Conservation (phyloP, 108 stramenopile genomes). For the Skeletonema potamos region DNA sequence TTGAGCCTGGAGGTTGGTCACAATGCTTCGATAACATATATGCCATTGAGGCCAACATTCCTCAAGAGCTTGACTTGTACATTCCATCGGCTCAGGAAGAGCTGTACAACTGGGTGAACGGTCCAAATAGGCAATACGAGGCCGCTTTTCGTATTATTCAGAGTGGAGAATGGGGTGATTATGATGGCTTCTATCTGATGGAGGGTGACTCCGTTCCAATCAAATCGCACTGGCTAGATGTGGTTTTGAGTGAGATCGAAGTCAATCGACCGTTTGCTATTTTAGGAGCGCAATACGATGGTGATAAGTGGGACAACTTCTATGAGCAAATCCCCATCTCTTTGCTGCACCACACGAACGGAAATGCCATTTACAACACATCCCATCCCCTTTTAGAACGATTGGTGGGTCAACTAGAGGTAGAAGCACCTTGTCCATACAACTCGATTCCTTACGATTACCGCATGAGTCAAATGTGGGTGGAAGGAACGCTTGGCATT, state of each 20-base stretch:
- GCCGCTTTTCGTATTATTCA: slow-evolving; percentile 66
- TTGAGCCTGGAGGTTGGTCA: slow-evolving; percentile 63
- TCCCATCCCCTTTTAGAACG: slow-evolving; percentile 61
- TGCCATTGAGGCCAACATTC: slow-evolving; percentile 70
- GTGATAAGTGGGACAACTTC: slow-evolving; percentile 74
- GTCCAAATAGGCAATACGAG: slow-evolving; percentile 77
- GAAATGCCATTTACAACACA: slow-evolving; percentile 76
- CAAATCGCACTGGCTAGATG: slow-evolving; percentile 70
- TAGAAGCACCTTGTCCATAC: slow-evolving; percentile 63
- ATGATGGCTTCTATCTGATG: slow-evolving; percentile 73
- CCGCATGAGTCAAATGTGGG: slow-evolving; percentile 69
- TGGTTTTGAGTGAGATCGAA: slow-evolving; percentile 54
- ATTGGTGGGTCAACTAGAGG: slow-evolving; percentile 64
- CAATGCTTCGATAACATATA: slow-evolving; percentile 67
- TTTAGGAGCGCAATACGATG: slow-evolving; percentile 67
- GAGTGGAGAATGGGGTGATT: slow-evolving; percentile 62
- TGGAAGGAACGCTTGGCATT: slow-evolving; percentile 59
- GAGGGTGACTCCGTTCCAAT: slow-evolving; percentile 72
- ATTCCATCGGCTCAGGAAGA: slow-evolving; percentile 51
- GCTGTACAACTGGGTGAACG: slow-evolving; percentile 74
- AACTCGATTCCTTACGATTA: slow-evolving; percentile 75
- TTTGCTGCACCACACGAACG: slow-evolving; percentile 67
- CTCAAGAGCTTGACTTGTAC: slow-evolving; percentile 53
- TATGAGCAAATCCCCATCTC: slow-evolving; percentile 64
- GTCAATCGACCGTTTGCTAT: slow-evolving; percentile 60